Conservation (phyloP, 768 basidiomycete species). For the Agaricus bisporus region DNA sequence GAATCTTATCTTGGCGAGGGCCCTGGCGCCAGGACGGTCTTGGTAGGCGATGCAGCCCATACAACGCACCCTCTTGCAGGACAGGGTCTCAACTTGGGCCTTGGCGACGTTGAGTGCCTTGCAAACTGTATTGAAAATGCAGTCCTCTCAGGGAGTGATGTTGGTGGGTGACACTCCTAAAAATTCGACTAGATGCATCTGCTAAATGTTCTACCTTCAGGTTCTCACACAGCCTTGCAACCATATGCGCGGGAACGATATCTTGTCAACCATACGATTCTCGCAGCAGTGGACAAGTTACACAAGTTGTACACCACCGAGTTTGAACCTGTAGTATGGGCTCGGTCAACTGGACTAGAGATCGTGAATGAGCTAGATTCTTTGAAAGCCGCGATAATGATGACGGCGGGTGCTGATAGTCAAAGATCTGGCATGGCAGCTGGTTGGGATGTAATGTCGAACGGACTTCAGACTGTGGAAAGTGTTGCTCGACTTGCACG, state of each 20-base stretch:
- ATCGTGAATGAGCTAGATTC: slow-evolving; percentile 84
- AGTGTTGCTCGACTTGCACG: slow-evolving; percentile 12
- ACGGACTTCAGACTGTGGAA: slow-evolving; percentile 28
- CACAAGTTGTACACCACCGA: slow-evolving; percentile 80
- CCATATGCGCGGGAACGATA: slow-evolving; percentile 82
- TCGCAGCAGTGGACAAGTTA: slow-evolving; percentile 84
- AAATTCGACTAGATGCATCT: too few relatives aligned
- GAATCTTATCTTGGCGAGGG: slow-evolving; percentile 81
- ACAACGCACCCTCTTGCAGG: slow-evolving; percentile 93
- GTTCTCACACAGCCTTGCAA: slow-evolving; percentile 66
- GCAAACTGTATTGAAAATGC: slow-evolving; percentile 56
- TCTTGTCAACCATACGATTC: slow-evolving; percentile 77
- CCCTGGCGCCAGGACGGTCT: slow-evolving; percentile 61
- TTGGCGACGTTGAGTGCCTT: slow-evolving; percentile 77
- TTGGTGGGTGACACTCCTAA: slow-evolving; percentile 47
- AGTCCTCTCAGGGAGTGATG: slow-evolving; percentile 64
- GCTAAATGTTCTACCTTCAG: slow-evolving; percentile 26
- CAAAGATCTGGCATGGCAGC: slow-evolving; percentile 9
- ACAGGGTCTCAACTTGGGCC: slow-evolving; percentile 92
- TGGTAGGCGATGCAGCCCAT: slow-evolving; percentile 96
- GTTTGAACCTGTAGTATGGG: slow-evolving; percentile 72
- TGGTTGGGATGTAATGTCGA: slow-evolving; percentile 34
- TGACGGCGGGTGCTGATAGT: slow-evolving; percentile 53
- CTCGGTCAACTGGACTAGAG: slow-evolving; percentile 81
- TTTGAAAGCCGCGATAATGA: slow-evolving; percentile 81